Conservation (phyloP, 2,329 filamentous ascomycete genomes). For the Colletotrichum acutatum region DNA sequence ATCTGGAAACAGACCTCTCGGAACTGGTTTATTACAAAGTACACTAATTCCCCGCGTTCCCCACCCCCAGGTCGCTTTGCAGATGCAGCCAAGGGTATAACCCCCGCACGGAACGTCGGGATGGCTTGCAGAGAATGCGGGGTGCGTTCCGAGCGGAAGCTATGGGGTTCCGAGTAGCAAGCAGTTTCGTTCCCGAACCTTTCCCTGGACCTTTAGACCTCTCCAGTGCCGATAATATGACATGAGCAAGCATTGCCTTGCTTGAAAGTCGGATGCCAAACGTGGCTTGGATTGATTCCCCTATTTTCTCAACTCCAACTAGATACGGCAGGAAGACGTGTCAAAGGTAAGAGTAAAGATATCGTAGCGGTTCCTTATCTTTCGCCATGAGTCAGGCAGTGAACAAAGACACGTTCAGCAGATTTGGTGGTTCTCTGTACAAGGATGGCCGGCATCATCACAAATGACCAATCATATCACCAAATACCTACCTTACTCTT, state of each 20-base stretch:
- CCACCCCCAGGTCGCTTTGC: constrained; percentile 15
- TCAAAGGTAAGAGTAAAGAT: too few relatives aligned
- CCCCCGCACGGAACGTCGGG: constrained; percentile 24
- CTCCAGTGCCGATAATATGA: not conserved
- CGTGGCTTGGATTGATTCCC: not conserved
- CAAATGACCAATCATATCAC: too few relatives aligned
- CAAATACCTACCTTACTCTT: too few relatives aligned
- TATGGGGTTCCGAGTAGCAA: not conserved
- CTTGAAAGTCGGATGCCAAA: not conserved
- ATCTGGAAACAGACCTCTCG: not conserved
- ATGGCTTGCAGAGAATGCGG: not conserved
- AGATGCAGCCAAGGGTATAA: not conserved
- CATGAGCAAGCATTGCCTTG: not conserved
- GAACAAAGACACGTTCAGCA: too few relatives aligned
- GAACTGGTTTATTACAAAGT: not conserved
- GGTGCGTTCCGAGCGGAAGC: constrained; percentile 27
- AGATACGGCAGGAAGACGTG: too few relatives aligned
- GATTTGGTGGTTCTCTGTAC: too few relatives aligned
- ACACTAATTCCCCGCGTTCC: not conserved
- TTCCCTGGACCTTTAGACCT: not conserved
- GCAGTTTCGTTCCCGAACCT: not conserved
- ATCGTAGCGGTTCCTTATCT: too few relatives aligned
- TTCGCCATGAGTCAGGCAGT: too few relatives aligned
- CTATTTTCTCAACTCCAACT: not conserved
- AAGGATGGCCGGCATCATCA: too few relatives aligned